Percentiles rank a stretch among this genome's conserved stretches.
These are phyloP conservation scores for Coniochaeta prunicola DNA, from an alignment of 2,329 filamentous ascomycete species.

Conservation along the genomic window DNA sequence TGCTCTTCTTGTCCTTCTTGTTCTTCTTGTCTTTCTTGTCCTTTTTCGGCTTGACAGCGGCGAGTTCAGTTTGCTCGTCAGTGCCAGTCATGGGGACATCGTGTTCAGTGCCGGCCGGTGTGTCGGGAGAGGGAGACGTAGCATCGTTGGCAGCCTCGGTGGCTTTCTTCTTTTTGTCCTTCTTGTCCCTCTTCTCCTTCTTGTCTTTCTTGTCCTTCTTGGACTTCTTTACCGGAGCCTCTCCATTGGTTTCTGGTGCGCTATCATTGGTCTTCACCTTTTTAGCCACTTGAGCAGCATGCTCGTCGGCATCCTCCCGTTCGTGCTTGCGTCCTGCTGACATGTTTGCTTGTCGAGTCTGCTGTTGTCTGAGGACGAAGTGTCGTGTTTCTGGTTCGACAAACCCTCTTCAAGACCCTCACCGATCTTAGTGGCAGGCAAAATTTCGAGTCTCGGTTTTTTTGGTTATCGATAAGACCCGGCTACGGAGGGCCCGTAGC, in stretches of 20 bases:
- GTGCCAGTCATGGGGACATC: neutral
- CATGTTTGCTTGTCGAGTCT: constrained; percentile 9
- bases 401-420: neutral
- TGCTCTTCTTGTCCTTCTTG: constrained; percentile 23
- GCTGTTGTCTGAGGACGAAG: neutral
- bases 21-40: constrained; percentile 18
- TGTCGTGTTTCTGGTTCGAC: neutral
- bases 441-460: neutral
- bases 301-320: constrained; percentile 15
- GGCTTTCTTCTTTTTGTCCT: constrained; percentile 16
- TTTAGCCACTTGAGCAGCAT: constrained; percentile 12
- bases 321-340: constrained; percentile 16
- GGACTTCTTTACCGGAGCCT: constrained; percentile 8
- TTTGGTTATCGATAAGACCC: neutral
- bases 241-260: constrained; percentile 15
- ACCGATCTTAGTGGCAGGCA: neutral
- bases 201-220: constrained; percentile 34
- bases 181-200: constrained; percentile 28
- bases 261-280: constrained; percentile 14
- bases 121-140: neutral
- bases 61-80: neutral
- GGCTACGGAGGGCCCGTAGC: neutral
- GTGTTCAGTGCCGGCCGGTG: neutral
- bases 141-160: too few relatives aligned
- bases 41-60: constrained; percentile 4